Conservation (phyloP, 352 stramenopile species). For the Globisporangium radiosum region DNA sequence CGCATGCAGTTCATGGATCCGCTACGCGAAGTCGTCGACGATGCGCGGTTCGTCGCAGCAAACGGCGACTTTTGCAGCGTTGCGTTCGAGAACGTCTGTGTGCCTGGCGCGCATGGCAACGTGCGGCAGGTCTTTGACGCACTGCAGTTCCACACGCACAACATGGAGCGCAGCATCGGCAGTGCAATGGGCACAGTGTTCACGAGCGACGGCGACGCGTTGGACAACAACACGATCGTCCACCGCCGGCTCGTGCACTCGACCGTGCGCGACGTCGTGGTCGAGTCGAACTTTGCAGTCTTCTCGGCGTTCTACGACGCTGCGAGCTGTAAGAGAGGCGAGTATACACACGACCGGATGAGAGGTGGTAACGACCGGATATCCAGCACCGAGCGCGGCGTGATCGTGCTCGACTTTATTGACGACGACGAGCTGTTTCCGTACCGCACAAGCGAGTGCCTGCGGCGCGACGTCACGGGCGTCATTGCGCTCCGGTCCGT, state of each 20-base stretch:
- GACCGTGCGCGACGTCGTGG: constrained; percentile 14
- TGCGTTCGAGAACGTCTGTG: constrained; percentile 7
- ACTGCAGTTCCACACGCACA: constrained; percentile 10
- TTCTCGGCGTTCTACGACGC: constrained; percentile 10
- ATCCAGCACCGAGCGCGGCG: constrained; percentile 6
- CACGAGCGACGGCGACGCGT: constrained; percentile 15
- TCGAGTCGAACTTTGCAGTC: constrained; percentile 17
- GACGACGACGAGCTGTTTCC: constrained; percentile 33
- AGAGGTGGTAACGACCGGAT: constrained; percentile 1
- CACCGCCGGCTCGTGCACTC: constrained; percentile 13
- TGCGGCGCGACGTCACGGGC: constrained; percentile 22
- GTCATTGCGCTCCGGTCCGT: constrained; percentile 13
- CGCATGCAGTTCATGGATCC: constrained; percentile 40
- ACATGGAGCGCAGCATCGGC: constrained; percentile 14
- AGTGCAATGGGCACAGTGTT: constrained; percentile 11
- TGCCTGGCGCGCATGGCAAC: constrained; percentile 4
- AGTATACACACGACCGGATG: not conserved
- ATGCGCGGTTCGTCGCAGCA: constrained; percentile 5
- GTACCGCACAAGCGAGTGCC: constrained; percentile 20
- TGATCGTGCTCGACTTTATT: constrained; percentile 23
- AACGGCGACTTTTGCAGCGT: constrained; percentile 13
- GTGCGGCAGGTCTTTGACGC: constrained; percentile 13
- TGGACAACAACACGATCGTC: constrained; percentile 18
- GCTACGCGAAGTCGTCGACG: constrained; percentile 5
- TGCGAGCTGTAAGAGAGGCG: too few relatives aligned